A percentile compares a stretch with the other conserved stretches of the same genome.
phyloP scores from a whole-genome alignment of 768 basidiomycete species.

The Tubosaeta sp. region DNA sequence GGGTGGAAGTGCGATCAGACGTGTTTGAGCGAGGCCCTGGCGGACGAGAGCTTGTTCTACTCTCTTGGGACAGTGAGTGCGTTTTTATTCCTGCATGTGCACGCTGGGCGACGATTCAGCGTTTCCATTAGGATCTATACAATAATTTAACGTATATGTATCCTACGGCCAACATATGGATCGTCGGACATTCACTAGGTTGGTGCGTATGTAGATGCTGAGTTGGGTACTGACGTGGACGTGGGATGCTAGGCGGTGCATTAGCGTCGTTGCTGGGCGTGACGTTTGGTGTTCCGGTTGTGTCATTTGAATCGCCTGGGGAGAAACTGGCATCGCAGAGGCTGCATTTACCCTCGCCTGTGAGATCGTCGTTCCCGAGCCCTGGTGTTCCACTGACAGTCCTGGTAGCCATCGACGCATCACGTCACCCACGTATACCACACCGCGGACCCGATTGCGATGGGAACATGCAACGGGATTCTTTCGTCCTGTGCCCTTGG shows the following conservation, averaged over 20 bases:
- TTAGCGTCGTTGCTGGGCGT: slow-evolving; percentile 79
- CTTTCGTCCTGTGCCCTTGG: slow-evolving; percentile 77
- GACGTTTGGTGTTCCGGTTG: slow-evolving; percentile 85
- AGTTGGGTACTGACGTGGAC: slow-evolving; percentile 23
- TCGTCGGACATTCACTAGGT: slow-evolving; percentile 70
- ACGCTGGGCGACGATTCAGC: background rate
- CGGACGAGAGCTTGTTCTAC: slow-evolving; percentile 84
- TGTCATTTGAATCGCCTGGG: slow-evolving; percentile 87
- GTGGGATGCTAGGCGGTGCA: slow-evolving; percentile 41
- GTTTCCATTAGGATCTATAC: slow-evolving; percentile 68
- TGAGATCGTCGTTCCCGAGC: slow-evolving; percentile 30
- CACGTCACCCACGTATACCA: slow-evolving; percentile 91
- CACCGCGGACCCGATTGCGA: slow-evolving; percentile 91
- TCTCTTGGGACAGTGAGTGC: slow-evolving; percentile 77
- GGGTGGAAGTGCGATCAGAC: slow-evolving; percentile 78
- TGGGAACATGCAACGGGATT: slow-evolving; percentile 82
- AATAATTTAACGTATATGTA: slow-evolving; percentile 94
- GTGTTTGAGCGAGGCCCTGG: slow-evolving; percentile 72
- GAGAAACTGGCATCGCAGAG: slow-evolving; percentile 76
- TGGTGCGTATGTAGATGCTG: slow-evolving; percentile 19
- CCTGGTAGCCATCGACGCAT: slow-evolving; percentile 57
- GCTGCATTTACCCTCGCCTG: slow-evolving; percentile 84
- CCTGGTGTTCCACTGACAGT: background rate
- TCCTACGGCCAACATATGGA: slow-evolving; percentile 86
- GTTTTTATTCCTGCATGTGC: background rate